phyloP scores from a whole-genome alignment of 768 basidiomycete genomes.

The Gymnopilus dilepis region DNA sequence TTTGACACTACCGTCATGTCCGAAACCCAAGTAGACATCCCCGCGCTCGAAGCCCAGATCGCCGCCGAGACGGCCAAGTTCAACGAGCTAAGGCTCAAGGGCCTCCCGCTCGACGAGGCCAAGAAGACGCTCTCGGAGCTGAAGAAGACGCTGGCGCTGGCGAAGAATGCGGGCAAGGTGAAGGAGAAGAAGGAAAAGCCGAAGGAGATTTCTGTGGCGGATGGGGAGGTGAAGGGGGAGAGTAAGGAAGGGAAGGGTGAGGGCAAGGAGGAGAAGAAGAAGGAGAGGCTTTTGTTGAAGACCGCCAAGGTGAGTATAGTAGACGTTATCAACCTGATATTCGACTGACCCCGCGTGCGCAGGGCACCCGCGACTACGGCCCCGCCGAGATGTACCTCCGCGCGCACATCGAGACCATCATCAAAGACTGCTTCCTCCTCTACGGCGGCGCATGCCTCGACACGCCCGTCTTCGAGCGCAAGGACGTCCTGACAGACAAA shows the following conservation, averaged over 20 bases:
- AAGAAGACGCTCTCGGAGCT: conserved; percentile 75
- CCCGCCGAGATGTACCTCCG: conserved; percentile 93
- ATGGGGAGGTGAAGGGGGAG: neutral
- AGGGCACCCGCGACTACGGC: conserved; percentile 96
- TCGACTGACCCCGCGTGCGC: neutral
- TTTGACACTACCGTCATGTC: neutral
- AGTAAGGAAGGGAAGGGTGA: conserved; percentile 17
- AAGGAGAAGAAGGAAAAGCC: conserved; percentile 41
- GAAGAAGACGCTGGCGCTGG: conserved; percentile 58
- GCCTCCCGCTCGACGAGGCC: conserved; percentile 65
- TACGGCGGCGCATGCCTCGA: conserved; percentile 94
- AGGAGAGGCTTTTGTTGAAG: conserved; percentile 79
- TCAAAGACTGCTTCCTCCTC: conserved; percentile 86
- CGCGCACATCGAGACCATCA: conserved; percentile 85
- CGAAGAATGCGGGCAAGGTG: conserved; percentile 45
- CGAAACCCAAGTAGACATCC: conserved; percentile 6
- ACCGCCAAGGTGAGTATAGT: conserved; percentile 94
- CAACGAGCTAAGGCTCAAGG: conserved; percentile 60
- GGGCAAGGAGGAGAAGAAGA: conserved; percentile 66
- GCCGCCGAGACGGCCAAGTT: conserved; percentile 58
- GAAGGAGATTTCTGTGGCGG: conserved; percentile 29
- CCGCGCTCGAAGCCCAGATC: conserved; percentile 58
- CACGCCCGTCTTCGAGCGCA: conserved; percentile 97
- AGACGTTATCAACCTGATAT: too few relatives aligned
- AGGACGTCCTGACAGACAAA: conserved; percentile 94